These are phyloP conservation scores for Ammopiptanthus mongolicus DNA, from an alignment of 306 rosid genomes.

Conservation along the genomic window DNA sequence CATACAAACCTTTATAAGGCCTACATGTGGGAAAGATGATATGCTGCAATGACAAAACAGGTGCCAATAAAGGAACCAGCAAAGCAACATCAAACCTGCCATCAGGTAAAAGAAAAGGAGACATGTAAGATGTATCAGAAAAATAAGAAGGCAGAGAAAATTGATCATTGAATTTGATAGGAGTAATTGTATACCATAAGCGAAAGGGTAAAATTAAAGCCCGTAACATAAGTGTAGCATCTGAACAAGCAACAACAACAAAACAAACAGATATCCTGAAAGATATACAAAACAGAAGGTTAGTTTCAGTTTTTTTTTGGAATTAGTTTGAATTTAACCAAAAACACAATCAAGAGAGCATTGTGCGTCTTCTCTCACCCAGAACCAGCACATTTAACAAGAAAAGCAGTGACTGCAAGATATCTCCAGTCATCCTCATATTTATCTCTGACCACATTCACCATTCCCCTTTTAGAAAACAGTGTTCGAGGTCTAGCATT, in stretches of 20 bases:
- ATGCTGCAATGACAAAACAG: conserved; percentile 84
- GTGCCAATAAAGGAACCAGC: conserved; percentile 67
- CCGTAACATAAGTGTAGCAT: conserved; percentile 76
- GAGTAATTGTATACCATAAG: conserved; percentile 55
- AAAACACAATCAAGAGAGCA: conserved; percentile 12
- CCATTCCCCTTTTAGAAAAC: conserved; percentile 34
- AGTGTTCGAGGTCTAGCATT: conserved; percentile 29
- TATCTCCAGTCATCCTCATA: conserved; percentile 97
- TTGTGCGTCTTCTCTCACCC: conserved; percentile 42
- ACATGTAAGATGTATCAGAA: neutral
- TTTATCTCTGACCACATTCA: conserved; percentile 35
- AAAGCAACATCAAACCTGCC: conserved; percentile 85
- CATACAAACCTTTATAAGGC: conserved; percentile 55
- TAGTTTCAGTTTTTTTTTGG: neutral
- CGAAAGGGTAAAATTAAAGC: conserved; percentile 84
- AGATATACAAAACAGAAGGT: conserved; percentile 4
- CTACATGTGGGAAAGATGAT: conserved; percentile 45
- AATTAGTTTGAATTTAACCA: neutral
- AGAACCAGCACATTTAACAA: conserved; percentile 73
- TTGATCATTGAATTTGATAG: neutral
- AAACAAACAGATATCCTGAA: conserved; percentile 89
- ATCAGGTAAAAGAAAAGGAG: conserved; percentile 9
- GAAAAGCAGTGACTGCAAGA: conserved; percentile 90
- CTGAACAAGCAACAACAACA: conserved; percentile 85
- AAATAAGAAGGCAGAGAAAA: neutral